Base-by-base conservation (phyloP, 371 early-diverging fungal species). In the Mortierella sp. region DNA sequence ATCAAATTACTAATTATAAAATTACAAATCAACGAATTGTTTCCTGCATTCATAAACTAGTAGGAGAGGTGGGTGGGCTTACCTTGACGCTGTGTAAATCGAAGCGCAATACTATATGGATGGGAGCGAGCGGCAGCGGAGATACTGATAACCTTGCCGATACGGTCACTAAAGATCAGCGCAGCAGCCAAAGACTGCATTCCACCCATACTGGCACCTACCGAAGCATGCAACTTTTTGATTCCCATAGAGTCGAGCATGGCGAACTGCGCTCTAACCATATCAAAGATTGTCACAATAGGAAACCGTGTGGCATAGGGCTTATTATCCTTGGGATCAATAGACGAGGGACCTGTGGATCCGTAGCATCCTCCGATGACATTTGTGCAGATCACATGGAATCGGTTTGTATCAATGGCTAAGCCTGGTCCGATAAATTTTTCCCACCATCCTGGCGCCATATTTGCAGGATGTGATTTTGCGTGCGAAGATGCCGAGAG, bases 361-460 rank as follows among this genome's bases (percentile, higher is more conserved):
- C 96, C 96, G 72, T 94, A 95, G 72, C 96, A 96, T 0, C 95
- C 94, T 47, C 96, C 96, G 61, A 96, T 86, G 17, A 93, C 94
- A 80, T 95, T 96, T 4, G 96, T 93, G 68, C 96, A 96, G 58
- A 96, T 91, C 1, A 96, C 93, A 84, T 90, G 94, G 83, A 93
- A 96, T 71, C 90, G 90, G 86, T 94, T 89, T 56, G 95, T 96
- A 72, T 96, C 96, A 40, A 96, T 89, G 12, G 93, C 87, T 29
- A 86, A 70, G 8, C 95, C 95, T 12, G 95, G 93, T 0, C 95
- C 98, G 62, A 98, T 98, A 72, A 98, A 98, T 75, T 92, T 91
- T 76, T 98, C 97, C 98, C 98, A 98, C 98, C 98, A 98, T 29
- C 98, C 98, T 3, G 93, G 90, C 17, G 88, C 86, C n/a, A 71